These are phyloP conservation scores for Fusarium setosum DNA, from an alignment of 2,329 filamentous ascomycete species.

Conservation along the genomic window DNA sequence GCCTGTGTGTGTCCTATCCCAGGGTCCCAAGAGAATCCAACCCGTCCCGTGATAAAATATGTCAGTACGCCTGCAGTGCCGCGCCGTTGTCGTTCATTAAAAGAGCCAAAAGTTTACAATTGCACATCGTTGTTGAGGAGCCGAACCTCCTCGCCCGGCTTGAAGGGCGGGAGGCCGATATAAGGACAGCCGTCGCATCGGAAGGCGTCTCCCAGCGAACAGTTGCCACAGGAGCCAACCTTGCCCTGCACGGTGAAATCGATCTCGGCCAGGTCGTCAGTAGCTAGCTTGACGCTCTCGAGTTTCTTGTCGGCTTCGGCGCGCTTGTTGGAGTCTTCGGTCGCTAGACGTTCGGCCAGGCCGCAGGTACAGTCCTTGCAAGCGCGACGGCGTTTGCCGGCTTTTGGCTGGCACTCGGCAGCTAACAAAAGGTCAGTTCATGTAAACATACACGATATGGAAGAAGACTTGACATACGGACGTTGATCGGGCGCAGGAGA, in stretches of 20 bases:
- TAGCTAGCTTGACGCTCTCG: conserved; percentile 75
- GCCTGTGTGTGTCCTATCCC: conserved; percentile 34
- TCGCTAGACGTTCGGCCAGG: conserved; percentile 84
- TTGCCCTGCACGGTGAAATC: conserved; percentile 99
- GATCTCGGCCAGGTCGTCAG: conserved; percentile 84
- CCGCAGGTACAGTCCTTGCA: conserved; percentile 99
- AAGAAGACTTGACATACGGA: conserved; percentile 72
- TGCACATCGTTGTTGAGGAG: conserved; percentile 89
- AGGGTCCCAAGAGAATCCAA: conserved; percentile 30
- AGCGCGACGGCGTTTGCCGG: conserved; percentile 88
- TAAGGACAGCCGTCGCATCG: conserved; percentile 81
- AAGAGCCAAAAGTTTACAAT: conserved; percentile 61
- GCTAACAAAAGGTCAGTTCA: conserved; percentile 58
- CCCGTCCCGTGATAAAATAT: conserved; percentile 32
- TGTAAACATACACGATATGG: neutral
- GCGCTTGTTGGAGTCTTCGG: conserved; percentile 82
- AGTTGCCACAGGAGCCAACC: conserved; percentile 94
- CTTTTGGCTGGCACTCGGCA: conserved; percentile 86
- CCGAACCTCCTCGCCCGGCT: conserved; percentile 93
- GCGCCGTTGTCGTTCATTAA: conserved; percentile 28
- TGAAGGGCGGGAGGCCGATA: conserved; percentile 93
- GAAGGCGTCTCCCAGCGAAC: conserved; percentile 91
- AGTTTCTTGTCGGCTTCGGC: conserved; percentile 75
- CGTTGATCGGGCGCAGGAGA: conserved; percentile 78
- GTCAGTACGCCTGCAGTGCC: conserved; percentile 40